Conservation (phyloP, 352 stramenopile species). For the Globisporangium apiculatum region DNA sequence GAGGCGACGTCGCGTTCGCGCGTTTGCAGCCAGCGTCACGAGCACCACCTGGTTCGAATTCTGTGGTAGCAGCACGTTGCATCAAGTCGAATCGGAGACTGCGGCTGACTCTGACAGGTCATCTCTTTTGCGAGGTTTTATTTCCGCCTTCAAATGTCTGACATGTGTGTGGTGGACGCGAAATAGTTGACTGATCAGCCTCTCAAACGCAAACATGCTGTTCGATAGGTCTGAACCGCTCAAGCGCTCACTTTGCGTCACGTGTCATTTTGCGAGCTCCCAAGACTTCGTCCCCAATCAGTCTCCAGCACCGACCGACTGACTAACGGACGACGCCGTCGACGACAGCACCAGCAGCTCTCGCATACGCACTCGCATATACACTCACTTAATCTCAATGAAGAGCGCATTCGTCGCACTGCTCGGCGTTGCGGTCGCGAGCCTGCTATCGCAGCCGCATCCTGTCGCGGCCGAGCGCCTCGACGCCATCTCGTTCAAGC, state of each 20-base stretch:
- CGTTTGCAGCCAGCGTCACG: neutral
- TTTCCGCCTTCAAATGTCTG: too few species aligned
- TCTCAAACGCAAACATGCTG: too few species aligned
- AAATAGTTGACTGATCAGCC: too few species aligned
- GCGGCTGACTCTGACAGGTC: too few species aligned
- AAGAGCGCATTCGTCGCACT: neutral
- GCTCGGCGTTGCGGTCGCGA: neutral
- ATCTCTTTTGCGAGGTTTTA: too few species aligned
- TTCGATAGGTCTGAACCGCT: neutral
- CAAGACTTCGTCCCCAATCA: too few species aligned
- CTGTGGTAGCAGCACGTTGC: too few species aligned
- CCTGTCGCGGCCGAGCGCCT: constrained; percentile 21
- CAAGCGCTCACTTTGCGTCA: neutral
- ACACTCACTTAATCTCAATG: neutral
- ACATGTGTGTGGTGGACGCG: too few species aligned
- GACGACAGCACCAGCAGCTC: too few species aligned
- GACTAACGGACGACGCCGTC: too few species aligned
- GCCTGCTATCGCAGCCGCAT: neutral
- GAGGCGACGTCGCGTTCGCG: neutral
- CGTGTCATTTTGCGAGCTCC: neutral
- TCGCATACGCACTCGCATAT: neutral
- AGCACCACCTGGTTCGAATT: too few species aligned
- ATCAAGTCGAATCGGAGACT: too few species aligned
- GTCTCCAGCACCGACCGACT: neutral
- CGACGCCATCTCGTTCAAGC: constrained; percentile 72